These are phyloP conservation scores for Anethum foeniculum DNA, from an alignment of 140 eudicot genomes.

Conservation along the genomic window DNA sequence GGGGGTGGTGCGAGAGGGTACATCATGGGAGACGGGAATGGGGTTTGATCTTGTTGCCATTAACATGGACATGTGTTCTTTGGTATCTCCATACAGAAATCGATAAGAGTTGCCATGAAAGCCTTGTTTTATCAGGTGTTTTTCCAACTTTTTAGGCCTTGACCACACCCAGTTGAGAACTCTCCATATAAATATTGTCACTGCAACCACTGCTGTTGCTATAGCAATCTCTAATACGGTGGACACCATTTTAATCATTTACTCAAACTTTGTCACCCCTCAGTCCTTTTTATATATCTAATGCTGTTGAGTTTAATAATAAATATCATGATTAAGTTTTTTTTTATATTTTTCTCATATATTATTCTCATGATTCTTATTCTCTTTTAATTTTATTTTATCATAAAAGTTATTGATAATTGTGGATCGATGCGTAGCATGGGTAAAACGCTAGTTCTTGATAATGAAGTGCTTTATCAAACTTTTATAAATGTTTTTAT, in stretches of 20 bases:
- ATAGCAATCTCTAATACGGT: not conserved
- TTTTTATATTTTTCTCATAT: too few relatives aligned
- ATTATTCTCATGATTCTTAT: too few relatives aligned
- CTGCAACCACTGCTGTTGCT: not conserved
- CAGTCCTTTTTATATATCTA: too few relatives aligned
- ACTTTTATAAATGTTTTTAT: too few relatives aligned
- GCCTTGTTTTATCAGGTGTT: not conserved
- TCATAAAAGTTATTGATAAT: too few relatives aligned
- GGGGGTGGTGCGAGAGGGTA: not conserved
- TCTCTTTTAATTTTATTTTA: too few relatives aligned
- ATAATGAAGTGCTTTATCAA: too few relatives aligned
- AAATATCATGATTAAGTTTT: too few relatives aligned
- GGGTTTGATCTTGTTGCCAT: not conserved
- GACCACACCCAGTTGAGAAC: conserved; percentile 1
- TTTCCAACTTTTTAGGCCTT: not conserved
- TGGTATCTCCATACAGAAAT: not conserved
- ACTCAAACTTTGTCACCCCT: too few relatives aligned
- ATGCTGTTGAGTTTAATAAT: too few relatives aligned
- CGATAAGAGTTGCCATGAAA: conserved; percentile 1
- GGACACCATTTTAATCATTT: not conserved
- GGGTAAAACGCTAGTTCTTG: too few relatives aligned
- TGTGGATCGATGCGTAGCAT: too few relatives aligned
- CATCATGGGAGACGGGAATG: not conserved
- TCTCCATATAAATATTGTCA: not conserved
- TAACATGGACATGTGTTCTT: not conserved